phyloP scores from a whole-genome alignment of 1,284 basidiomycete genomes.

The Sparassis latifolia region DNA sequence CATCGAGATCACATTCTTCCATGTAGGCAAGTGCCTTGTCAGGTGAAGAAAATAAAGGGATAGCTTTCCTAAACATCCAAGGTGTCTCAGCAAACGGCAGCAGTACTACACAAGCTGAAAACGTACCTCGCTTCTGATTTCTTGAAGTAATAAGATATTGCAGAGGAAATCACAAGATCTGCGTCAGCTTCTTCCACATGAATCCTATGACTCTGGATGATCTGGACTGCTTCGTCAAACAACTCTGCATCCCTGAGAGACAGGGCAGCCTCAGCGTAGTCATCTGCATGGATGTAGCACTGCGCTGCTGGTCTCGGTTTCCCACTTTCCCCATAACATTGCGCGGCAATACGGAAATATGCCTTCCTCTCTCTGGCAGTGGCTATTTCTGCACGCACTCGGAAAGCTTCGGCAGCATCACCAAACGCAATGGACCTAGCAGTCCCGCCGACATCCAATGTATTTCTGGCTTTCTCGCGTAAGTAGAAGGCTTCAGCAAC shows the following conservation, averaged over 20 bases:
- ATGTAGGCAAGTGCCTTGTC: slow-evolving; percentile 55
- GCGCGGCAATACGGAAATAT: slow-evolving; percentile 45
- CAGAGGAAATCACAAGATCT: slow-evolving; percentile 38
- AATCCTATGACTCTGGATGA: slow-evolving; percentile 31
- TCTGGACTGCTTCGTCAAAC: slow-evolving; percentile 48
- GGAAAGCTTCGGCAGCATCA: slow-evolving; percentile 44
- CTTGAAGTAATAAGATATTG: slow-evolving; percentile 45
- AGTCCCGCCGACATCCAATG: slow-evolving; percentile 11
- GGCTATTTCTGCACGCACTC: slow-evolving; percentile 30
- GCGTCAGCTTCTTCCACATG: slow-evolving; percentile 30
- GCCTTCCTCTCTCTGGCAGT: slow-evolving; percentile 20
- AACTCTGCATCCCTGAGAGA: slow-evolving; percentile 40
- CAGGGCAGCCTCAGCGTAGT: slow-evolving; percentile 39
- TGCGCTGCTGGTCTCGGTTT: slow-evolving; percentile 39
- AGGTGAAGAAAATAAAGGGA: slow-evolving; percentile 39
- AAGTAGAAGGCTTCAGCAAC: slow-evolving; percentile 41
- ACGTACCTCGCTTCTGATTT: slow-evolving; percentile 39
- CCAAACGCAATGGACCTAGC: slow-evolving; percentile 31
- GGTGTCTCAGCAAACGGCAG: neutral
- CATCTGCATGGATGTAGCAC: slow-evolving; percentile 35
- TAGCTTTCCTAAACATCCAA: slow-evolving; percentile 34
- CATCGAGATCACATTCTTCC: slow-evolving; percentile 47
- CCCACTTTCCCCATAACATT: slow-evolving; percentile 43
- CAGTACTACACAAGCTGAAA: neutral
- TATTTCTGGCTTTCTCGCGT: slow-evolving; percentile 31